Evolutionary conservation across 371 early-diverging fungal genomes (phyloP).

Genomic region (Rhizopus delemar): DNA sequence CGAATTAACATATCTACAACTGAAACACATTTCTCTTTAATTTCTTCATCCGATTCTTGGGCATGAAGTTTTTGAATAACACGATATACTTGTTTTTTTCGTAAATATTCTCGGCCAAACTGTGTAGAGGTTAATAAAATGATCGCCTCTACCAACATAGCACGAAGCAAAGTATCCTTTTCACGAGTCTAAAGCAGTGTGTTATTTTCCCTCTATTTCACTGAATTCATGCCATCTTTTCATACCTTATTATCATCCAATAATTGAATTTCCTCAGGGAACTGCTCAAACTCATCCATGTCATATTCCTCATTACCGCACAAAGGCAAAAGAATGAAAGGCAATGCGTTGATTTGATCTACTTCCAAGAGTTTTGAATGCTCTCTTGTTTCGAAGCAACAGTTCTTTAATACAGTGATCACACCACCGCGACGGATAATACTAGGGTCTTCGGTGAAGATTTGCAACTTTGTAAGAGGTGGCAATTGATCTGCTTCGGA

Average conservation of each 20-base stretch:
- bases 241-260: constrained; percentile 75
- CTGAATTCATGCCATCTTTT: not conserved
- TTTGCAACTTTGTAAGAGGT: constrained; percentile 82
- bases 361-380: constrained; percentile 68
- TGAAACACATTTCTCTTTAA: constrained; percentile 70
- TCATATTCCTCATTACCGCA: constrained; percentile 92
- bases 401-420: constrained; percentile 85
- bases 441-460: constrained; percentile 80
- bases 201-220: not conserved
- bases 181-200: constrained; percentile 66
- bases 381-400: constrained; percentile 76
- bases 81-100: constrained; percentile 82
- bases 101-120: constrained; percentile 76
- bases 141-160: constrained; percentile 77
- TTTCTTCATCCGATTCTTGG: constrained; percentile 64
- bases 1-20: constrained; percentile 87
- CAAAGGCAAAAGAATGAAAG: constrained; percentile 86
- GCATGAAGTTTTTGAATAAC: constrained; percentile 83
- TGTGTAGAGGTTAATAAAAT: constrained; percentile 76
- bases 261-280: constrained; percentile 92
- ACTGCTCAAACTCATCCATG: constrained; percentile 88
- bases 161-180: constrained; percentile 71
- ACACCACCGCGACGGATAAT: constrained; percentile 89
- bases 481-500: constrained; percentile 56
- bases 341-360: constrained; percentile 74